A percentile compares a stretch with the other conserved stretches of the same genome.
phyloP scores from a whole-genome alignment of 306 rosid species.

The Cicer bijugum region DNA sequence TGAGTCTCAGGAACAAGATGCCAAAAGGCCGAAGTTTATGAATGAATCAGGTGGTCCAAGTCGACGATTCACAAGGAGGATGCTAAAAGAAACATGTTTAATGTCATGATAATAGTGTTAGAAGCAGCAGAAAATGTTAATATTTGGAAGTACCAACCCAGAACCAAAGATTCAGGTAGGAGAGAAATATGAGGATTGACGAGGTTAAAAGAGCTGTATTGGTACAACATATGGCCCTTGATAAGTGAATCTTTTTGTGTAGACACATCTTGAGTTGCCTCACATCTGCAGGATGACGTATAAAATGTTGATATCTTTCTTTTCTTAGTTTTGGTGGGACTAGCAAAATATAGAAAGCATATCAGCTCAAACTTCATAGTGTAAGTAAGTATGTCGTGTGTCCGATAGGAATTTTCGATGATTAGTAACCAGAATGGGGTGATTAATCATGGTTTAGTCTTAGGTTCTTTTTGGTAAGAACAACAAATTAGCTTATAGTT shows the following conservation, averaged over 20 bases:
- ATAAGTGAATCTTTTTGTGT: slow-evolving; percentile 10
- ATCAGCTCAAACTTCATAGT: not conserved
- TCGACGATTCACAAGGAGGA: slow-evolving; percentile 46
- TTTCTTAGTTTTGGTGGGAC: slow-evolving; percentile 31
- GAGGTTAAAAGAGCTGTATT: slow-evolving; percentile 18
- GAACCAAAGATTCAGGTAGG: slow-evolving; percentile 4
- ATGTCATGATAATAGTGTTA: slow-evolving; percentile 42
- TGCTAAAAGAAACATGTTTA: slow-evolving; percentile 38
- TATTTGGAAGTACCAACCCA: slow-evolving; percentile 20
- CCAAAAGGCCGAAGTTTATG: slow-evolving; percentile 51
- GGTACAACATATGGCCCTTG: slow-evolving; percentile 45
- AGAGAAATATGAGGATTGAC: slow-evolving; percentile 11
- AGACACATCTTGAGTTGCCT: not conserved
- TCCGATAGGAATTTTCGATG: not conserved
- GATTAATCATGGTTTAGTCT: not conserved
- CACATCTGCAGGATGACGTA: slow-evolving; percentile 1
- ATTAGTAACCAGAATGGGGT: not conserved
- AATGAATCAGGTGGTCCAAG: slow-evolving; percentile 38
- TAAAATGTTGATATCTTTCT: not conserved
- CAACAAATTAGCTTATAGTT: too few relatives aligned
- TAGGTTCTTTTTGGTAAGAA: too few relatives aligned
- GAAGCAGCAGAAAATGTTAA: slow-evolving; percentile 36
- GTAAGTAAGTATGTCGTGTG: slow-evolving; percentile 26
- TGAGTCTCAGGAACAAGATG: slow-evolving; percentile 38
- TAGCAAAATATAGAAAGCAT: slow-evolving; percentile 1